Conservation (phyloP, 2,329 filamentous ascomycete genomes). For the Calycina marina region DNA sequence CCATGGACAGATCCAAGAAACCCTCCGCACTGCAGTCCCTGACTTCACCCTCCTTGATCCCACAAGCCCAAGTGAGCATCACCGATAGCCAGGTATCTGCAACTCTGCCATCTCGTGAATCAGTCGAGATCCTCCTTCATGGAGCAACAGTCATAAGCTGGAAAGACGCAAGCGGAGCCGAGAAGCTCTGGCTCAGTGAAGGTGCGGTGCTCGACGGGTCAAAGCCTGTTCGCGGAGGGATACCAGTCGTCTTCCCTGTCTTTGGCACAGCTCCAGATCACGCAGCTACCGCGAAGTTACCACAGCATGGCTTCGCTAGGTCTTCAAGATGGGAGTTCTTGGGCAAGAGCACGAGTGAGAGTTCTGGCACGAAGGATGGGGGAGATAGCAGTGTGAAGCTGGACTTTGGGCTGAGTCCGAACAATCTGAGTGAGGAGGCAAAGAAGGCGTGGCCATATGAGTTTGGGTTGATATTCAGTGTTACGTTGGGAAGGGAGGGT, state of each 20-base stretch:
- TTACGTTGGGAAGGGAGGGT: constrained; percentile 62
- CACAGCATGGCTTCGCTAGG: constrained; percentile 91
- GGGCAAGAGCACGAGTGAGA: constrained; percentile 61
- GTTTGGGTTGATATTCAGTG: constrained; percentile 86
- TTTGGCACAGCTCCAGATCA: constrained; percentile 73
- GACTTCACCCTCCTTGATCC: constrained; percentile 57
- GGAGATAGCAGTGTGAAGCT: constrained; percentile 68
- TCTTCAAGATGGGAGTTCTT: constrained; percentile 87
- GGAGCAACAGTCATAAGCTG: constrained; percentile 89
- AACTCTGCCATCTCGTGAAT: constrained; percentile 72
- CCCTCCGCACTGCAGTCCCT: constrained; percentile 56
- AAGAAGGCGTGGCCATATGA: constrained; percentile 68
- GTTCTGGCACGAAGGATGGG: constrained; percentile 19
- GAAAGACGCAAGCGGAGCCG: constrained; percentile 65
- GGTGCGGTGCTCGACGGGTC: constrained; percentile 69
- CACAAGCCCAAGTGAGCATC: constrained; percentile 63
- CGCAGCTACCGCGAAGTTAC: constrained; percentile 62
- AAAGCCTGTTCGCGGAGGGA: constrained; percentile 81
- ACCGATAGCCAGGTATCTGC: constrained; percentile 62
- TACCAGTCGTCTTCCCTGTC: constrained; percentile 87
- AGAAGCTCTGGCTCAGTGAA: constrained; percentile 79
- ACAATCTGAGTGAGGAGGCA: constrained; percentile 52
- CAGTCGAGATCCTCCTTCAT: constrained; percentile 71
- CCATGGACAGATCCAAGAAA: constrained; percentile 79
- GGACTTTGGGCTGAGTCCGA: constrained; percentile 78